Evolutionary conservation across 2,329 filamentous ascomycete genomes (phyloP), one percentile per base, ranked within the genome.

Genomic region (Fusarium sororula): DNA sequence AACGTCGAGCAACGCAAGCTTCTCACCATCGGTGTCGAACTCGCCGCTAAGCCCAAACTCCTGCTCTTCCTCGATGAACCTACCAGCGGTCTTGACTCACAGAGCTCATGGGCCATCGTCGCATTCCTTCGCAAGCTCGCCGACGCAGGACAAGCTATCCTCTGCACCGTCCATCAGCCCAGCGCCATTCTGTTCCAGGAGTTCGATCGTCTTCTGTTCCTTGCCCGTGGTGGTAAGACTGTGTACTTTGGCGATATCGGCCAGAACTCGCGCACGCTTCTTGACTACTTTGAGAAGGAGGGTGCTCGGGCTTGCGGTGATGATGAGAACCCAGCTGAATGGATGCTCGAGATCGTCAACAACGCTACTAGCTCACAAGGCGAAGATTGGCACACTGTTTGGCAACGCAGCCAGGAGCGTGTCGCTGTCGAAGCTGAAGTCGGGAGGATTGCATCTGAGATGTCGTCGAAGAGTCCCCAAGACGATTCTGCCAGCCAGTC

Each of bases 291-390:
- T 66, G 89, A 91, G 77, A 77, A 81, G 17, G 88, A 92, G 63
- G 92, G 92, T 9, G 91, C 89, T 3, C 84, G 88, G 7, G 81
- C 83, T 51, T 93, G 92, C 66, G 85, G 84, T 14, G 81, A 86
- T 5, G 86, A 90, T 2, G 91, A 92, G 68, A 94, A 94, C 74
- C 92, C 93, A 0, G 93, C 93, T 4, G 93, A 95, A 81, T 94
- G 90, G 83, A 94, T 94, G 90, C 86, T 94, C 12, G 85, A 89
- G 73, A 81, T 87, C 22, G 84, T 86, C 59, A 85, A 85, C 63
- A 80, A 82, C 14, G 82, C 82, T 1, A 74, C 70, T 7, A 86
- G 85, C 73, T 76, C 78, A 22, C 62, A 80, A 7, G 83, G 83
- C 12, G 70, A 82, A 41, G 89, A 94, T 76, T 95, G 93, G 93